Conservation (phyloP, 2,329 filamentous ascomycete species). For the Ophidiomyces ophidiicola region DNA sequence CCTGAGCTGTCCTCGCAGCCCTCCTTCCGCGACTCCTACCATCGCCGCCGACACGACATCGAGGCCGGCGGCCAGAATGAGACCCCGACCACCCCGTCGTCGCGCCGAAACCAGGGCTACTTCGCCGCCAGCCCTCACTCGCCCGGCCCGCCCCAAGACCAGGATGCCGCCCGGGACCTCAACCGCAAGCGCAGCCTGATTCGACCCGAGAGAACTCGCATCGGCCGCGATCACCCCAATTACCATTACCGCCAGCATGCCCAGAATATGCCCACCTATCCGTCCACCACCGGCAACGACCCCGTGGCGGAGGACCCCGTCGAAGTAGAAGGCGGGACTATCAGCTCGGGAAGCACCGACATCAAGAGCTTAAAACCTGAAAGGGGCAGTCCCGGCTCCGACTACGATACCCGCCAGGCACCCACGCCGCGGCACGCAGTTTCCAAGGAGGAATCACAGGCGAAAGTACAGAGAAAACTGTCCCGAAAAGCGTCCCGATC, state of each 20-base stretch:
- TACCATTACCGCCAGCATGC: conserved; percentile 95
- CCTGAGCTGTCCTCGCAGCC: conserved; percentile 45
- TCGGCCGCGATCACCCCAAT: conserved; percentile 79
- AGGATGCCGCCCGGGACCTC: conserved; percentile 40
- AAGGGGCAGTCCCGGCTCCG: conserved; percentile 6
- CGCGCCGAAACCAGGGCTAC: conserved; percentile 22
- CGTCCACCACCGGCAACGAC: conserved; percentile 86
- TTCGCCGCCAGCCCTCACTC: conserved; percentile 30
- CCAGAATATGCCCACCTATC: conserved; percentile 77
- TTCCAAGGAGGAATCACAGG: conserved; percentile 15
- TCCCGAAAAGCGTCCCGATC: conserved; percentile 50
- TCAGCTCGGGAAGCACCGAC: conserved; percentile 53
- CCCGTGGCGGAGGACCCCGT: conserved; percentile 63
- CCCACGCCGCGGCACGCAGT: neutral
- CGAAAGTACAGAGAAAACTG: conserved; percentile 46
- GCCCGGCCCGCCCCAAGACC: conserved; percentile 36
- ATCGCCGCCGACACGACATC: conserved; percentile 57
- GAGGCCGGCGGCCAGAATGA: conserved; percentile 48
- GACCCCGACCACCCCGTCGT: conserved; percentile 23
- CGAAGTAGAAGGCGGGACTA: conserved; percentile 38
- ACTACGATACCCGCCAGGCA: conserved; percentile 1
- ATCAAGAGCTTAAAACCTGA: conserved; percentile 30
- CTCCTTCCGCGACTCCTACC: conserved; percentile 56
- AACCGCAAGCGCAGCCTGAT: conserved; percentile 76
- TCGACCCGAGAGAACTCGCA: conserved; percentile 72